Evolutionary conservation across 495 filamentous ascomycete species (phyloP).

Genomic region (Hypoxylon fragiforme): DNA sequence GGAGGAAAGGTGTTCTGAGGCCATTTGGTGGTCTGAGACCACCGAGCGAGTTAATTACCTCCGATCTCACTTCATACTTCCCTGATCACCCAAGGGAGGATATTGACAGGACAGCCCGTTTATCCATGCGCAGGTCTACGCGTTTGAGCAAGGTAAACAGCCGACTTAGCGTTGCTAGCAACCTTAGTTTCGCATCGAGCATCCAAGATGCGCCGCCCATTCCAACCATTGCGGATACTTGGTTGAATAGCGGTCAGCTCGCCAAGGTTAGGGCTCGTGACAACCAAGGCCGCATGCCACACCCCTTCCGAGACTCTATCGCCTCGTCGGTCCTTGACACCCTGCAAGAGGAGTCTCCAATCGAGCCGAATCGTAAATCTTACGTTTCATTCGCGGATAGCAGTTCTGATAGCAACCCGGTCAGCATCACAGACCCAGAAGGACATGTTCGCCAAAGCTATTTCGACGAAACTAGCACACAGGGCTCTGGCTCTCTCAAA

Average conservation of each 20-base stretch:
- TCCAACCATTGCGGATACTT: conserved; percentile 93
- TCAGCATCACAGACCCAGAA: conserved; percentile 75
- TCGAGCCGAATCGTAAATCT: conserved; percentile 88
- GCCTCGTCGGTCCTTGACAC: conserved; percentile 83
- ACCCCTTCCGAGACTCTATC: conserved; percentile 78
- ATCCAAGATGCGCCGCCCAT: conserved; percentile 88
- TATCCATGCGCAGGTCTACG: conserved; percentile 86
- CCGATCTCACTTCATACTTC: conserved; percentile 95
- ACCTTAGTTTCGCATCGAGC: conserved; percentile 87
- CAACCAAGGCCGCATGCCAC: conserved; percentile 42
- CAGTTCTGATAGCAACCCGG: conserved; percentile 64
- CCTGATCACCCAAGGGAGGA: conserved; percentile 90
- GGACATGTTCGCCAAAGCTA: conserved; percentile 75
- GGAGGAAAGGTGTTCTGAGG: conserved; percentile 61
- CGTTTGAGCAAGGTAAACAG: conserved; percentile 89
- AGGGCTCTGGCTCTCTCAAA: conserved; percentile 57
- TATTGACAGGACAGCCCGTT: conserved; percentile 89
- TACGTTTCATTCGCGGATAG: conserved; percentile 92
- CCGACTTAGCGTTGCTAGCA: conserved; percentile 91
- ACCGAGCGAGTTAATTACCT: conserved; percentile 95
- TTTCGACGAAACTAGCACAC: conserved; percentile 78
- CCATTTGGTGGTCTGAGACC: conserved; percentile 88
- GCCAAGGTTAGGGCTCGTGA: conserved; percentile 53
- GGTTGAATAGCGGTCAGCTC: conserved; percentile 67
- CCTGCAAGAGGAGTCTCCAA: conserved; percentile 87